Evolutionary conservation across 208 protist species (phyloP).

Genomic region (Leishmania aethiopica): DNA sequence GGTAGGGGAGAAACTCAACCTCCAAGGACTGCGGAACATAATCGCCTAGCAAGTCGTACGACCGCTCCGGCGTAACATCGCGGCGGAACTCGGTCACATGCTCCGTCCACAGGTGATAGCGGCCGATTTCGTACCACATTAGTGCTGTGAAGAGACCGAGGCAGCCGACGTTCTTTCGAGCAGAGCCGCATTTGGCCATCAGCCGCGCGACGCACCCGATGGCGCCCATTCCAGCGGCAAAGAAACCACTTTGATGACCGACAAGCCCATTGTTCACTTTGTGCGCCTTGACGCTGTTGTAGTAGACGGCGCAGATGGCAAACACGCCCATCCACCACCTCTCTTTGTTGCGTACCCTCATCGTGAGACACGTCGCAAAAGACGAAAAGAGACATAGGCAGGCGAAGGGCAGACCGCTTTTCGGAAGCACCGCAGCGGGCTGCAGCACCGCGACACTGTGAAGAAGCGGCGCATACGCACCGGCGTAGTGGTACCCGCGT

Average conservation of each 20-base stretch:
- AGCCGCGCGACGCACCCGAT: conserved; percentile 63
- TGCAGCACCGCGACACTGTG: conserved; percentile 44
- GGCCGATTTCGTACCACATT: conserved; percentile 88
- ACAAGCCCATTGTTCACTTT: conserved; percentile 86
- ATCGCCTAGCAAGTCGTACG: conserved; percentile 71
- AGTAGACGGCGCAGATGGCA: conserved; percentile 76
- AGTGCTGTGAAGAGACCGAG: conserved; percentile 53
- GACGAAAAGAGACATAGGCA: conserved; percentile 53
- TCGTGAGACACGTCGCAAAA: conserved; percentile 68
- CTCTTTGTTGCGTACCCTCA: conserved; percentile 78
- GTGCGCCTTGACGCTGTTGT: conserved; percentile 83
- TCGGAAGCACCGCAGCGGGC: conserved; percentile 54
- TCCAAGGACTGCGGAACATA: conserved; percentile 64
- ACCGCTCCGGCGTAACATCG: conserved; percentile 60
- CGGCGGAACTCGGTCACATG: conserved; percentile 67
- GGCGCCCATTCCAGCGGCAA: conserved; percentile 75
- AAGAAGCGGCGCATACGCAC: conserved; percentile 63
- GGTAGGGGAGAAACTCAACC: conserved; percentile 41
- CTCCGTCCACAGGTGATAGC: conserved; percentile 83
- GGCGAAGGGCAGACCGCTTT: conserved; percentile 54
- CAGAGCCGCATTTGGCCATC: conserved; percentile 48
- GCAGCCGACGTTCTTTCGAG: conserved; percentile 32
- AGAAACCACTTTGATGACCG: conserved; percentile 86
- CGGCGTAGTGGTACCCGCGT: conserved; percentile 73
- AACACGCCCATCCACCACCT: conserved; percentile 89